Conservation (phyloP, 2,329 filamentous ascomycete species). For the Cladophialophora carrionii region DNA sequence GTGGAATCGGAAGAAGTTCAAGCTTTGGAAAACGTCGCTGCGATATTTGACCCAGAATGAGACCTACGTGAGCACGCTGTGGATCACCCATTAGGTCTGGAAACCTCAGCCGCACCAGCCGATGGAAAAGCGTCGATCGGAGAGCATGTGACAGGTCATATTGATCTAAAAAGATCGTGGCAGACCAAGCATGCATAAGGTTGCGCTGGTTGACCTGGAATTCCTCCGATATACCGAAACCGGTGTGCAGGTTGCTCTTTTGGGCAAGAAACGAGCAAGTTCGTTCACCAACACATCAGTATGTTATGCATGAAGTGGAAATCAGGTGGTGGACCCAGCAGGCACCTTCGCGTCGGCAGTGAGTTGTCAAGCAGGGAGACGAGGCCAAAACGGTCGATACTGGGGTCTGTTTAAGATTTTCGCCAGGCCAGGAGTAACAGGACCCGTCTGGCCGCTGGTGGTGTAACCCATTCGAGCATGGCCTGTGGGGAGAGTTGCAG, state of each 20-base stretch:
- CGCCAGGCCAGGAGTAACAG: slow-evolving; percentile 15
- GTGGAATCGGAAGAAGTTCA: slow-evolving; percentile 37
- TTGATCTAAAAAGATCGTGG: slow-evolving; percentile 9
- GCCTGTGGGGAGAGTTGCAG: slow-evolving; percentile 21
- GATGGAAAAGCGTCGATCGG: neutral
- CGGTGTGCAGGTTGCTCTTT: slow-evolving; percentile 23
- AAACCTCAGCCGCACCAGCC: neutral
- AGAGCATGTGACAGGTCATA: slow-evolving; percentile 13
- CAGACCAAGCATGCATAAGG: slow-evolving; percentile 18
- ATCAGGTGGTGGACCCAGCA: slow-evolving; percentile 28
- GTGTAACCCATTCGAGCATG: slow-evolving; percentile 30
- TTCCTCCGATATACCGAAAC: slow-evolving; percentile 16
- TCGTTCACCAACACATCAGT: slow-evolving; percentile 28
- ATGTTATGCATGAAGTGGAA: slow-evolving; percentile 32
- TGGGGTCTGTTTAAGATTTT: slow-evolving; percentile 9
- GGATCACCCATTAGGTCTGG: neutral
- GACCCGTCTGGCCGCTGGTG: slow-evolving; percentile 12
- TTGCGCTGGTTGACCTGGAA: slow-evolving; percentile 12
- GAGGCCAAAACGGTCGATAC: slow-evolving; percentile 14
- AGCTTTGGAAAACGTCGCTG: slow-evolving; percentile 38
- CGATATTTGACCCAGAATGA: slow-evolving; percentile 37
- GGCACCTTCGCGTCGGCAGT: neutral
- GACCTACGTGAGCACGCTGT: neutral
- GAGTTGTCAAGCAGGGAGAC: slow-evolving; percentile 17
- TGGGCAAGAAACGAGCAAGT: slow-evolving; percentile 25